Percentiles rank a stretch among this genome's conserved stretches.
These are phyloP conservation scores for Pezicula carpinea DNA, from an alignment of 2,329 filamentous ascomycete genomes.

Conservation along the genomic window DNA sequence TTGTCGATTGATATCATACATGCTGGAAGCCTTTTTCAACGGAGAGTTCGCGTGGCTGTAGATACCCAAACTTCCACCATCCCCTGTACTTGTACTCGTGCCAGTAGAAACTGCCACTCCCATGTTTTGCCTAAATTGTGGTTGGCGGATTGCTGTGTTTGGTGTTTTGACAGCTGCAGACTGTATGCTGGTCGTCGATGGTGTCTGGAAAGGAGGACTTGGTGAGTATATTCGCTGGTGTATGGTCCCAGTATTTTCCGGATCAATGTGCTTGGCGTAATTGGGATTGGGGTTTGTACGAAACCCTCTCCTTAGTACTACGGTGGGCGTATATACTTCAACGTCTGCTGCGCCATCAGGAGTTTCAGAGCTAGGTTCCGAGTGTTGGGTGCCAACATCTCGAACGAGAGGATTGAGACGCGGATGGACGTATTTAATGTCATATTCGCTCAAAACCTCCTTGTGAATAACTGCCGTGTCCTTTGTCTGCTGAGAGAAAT, in stretches of 20 bases:
- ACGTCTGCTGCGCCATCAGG: conserved; percentile 37
- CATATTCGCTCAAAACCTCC: conserved; percentile 92
- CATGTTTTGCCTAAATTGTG: conserved; percentile 44
- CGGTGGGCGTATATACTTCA: conserved; percentile 56
- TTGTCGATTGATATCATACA: conserved; percentile 48
- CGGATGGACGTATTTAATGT: conserved; percentile 92
- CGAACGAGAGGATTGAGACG: conserved; percentile 75
- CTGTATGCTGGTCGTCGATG: conserved; percentile 13
- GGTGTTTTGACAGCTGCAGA: conserved; percentile 31
- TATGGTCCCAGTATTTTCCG: conserved; percentile 43
- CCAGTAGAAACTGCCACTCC: conserved; percentile 23
- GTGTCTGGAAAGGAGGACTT: conserved; percentile 30
- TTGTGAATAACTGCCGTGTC: conserved; percentile 81
- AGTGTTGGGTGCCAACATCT: conserved; percentile 76
- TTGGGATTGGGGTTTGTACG: conserved; percentile 78
- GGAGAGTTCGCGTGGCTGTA: conserved; percentile 79
- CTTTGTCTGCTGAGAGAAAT: conserved; percentile 79
- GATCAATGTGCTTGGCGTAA: conserved; percentile 68
- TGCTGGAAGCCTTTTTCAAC: conserved; percentile 67
- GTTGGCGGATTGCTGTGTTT: conserved; percentile 45
- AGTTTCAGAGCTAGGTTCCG: conserved; percentile 24
- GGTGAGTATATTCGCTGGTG: conserved; percentile 31
- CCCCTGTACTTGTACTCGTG: conserved; percentile 33
- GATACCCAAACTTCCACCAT: conserved; percentile 76
- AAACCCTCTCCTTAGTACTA: conserved; percentile 70